Base-by-base conservation (phyloP, 768 basidiomycete species). In the Tylopilus vinaceipallidus region DNA sequence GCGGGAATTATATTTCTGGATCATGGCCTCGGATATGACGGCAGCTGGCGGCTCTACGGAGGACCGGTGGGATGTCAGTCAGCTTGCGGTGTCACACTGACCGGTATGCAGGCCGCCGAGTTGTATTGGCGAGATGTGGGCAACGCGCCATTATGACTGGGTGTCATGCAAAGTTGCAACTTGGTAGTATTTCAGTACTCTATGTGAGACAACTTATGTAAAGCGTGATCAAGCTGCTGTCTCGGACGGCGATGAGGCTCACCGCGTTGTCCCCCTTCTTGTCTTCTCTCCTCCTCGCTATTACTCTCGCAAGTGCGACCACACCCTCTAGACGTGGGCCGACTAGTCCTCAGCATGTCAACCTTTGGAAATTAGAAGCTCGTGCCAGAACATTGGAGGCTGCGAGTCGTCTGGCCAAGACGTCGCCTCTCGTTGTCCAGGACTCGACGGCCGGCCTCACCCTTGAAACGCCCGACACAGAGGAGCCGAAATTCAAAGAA, bases 281-380 rank as follows among this genome's bases (percentile, higher is more conserved):
- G 36, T 47, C 55, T 32, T 49, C 48, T 29, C 16, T 42, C 8
- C 45, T 63, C 34, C 4, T 52, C 16, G 37, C 61, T 13, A 48
- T 22, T 24, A 17, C 42, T 8, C 38, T 54, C 33, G 43, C 56
- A 32, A 49, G 53, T 10, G 54, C 59, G 20, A 41, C 36, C 34
- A 27, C 30, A 50, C 41, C 49, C 20, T 50, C 45, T 36, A 47
- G 39, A 17, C 57, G 52, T 41, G 49, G 42, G 7, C 59, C 59
- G 11, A 30, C 69, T 34, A 81, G 79, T 11, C 72, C 84, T 12
- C 86, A 86, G 64, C 78, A 75, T 16, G 74, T 87, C 51, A 88
- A 88, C 64, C 67, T 82, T 33, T 84, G 83, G 84, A 78, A 72
- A 64, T 70, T 87, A 49, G 63, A 66, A 41, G 53, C 57, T 17